Conservation (phyloP, 2,329 filamentous ascomycete genomes). For the Fusarium agapanthi region DNA sequence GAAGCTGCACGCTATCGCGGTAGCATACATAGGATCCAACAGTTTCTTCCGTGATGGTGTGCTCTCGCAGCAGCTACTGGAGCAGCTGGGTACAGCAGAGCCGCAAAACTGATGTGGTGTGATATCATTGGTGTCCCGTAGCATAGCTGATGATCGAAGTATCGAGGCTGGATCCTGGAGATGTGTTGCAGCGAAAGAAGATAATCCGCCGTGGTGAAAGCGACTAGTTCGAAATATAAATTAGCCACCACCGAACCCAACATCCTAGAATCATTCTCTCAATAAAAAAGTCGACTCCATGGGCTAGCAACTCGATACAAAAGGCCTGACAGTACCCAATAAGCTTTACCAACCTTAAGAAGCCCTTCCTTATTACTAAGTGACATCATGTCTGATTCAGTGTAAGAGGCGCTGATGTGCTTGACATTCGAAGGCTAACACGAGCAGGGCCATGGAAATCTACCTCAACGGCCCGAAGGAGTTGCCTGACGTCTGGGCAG, state of each 20-base stretch:
- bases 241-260: background rate
- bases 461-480: constrained; percentile 5
- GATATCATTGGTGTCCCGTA: constrained; percentile 38
- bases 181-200: constrained; percentile 9
- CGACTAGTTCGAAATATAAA: constrained; percentile 27
- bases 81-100: constrained; percentile 28
- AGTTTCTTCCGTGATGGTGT: constrained; percentile 32
- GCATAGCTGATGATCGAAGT: constrained; percentile 26
- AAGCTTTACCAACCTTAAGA: background rate
- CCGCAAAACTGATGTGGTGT: constrained; percentile 42
- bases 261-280: background rate
- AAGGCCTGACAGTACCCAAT: background rate
- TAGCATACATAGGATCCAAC: constrained; percentile 11
- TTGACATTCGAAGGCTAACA: constrained; percentile 3
- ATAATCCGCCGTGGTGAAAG: constrained; percentile 1
- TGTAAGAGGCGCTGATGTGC: background rate
- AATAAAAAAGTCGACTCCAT: background rate
- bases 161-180: constrained; percentile 9
- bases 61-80: constrained; percentile 16
- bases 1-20: constrained; percentile 13
- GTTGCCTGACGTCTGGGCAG: constrained; percentile 22
- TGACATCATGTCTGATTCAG: constrained; percentile 19
- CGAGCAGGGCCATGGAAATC: background rate
- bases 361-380: background rate
- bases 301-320: background rate